phyloP scores from a whole-genome alignment of 73 alveolate species.

The Tetrahymena thermophila region DNA sequence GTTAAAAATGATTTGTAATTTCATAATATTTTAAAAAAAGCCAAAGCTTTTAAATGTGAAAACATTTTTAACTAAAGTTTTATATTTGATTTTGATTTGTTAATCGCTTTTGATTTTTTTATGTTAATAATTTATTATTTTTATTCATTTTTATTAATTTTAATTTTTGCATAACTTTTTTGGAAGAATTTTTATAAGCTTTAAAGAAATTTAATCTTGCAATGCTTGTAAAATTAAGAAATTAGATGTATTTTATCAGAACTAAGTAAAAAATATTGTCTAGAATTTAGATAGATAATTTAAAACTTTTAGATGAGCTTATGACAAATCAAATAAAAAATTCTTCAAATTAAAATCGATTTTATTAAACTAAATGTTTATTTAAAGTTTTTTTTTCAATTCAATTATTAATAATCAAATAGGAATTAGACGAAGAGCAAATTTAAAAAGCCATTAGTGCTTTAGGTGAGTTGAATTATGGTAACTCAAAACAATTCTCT shows the following conservation, averaged over 20 bases:
- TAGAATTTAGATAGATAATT: not conserved
- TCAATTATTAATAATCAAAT: not conserved
- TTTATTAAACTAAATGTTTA: too few relatives aligned
- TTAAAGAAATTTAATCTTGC: not conserved
- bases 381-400: too few relatives aligned
- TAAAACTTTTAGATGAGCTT: too few relatives aligned
- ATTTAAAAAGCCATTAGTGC: not conserved
- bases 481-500: not conserved
- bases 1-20: too few relatives aligned
- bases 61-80: too few relatives aligned
- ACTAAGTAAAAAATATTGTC: not conserved
- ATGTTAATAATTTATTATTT: too few relatives aligned
- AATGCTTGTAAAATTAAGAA: not conserved
- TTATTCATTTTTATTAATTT: not conserved
- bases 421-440: not conserved
- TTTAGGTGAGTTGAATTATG: not conserved
- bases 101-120: too few relatives aligned
- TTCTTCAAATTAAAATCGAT: too few relatives aligned
- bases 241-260: not conserved
- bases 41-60: too few relatives aligned
- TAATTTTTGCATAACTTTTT: not conserved
- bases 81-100: too few relatives aligned
- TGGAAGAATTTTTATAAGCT: not conserved
- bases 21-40: too few relatives aligned
- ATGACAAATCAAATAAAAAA: too few relatives aligned